A percentile compares a stretch with the other conserved stretches of the same genome.
Conservation (phyloP, 1,284 basidiomycete species). For the Ceratobasidium sp. region DNA sequence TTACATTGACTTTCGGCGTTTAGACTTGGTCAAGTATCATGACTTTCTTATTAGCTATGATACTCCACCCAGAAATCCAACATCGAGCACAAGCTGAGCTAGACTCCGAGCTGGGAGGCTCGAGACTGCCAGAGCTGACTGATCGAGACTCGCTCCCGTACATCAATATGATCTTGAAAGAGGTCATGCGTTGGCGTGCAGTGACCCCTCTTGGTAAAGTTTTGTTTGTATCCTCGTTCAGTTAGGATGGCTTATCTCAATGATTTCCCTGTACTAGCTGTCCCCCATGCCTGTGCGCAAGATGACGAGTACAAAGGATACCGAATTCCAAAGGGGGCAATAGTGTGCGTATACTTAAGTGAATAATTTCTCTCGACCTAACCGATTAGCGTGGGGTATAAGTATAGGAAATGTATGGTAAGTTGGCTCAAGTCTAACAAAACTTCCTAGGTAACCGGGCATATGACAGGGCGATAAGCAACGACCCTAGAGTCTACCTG, state of each 20-base stretch:
- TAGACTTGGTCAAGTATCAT: constrained; percentile 10
- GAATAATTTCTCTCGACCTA: not conserved
- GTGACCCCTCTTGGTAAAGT: constrained; percentile 27
- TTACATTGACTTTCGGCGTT: not conserved
- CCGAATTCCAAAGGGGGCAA: constrained; percentile 54
- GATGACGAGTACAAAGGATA: constrained; percentile 56
- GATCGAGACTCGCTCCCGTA: constrained; percentile 39
- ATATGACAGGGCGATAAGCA: constrained; percentile 7
- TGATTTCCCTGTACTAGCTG: constrained; percentile 46
- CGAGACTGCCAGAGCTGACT: constrained; percentile 10
- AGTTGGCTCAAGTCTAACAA: not conserved
- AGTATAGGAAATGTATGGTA: constrained; percentile 17
- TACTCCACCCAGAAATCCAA: constrained; percentile 42
- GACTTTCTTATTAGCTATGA: constrained; percentile 31
- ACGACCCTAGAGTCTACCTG: not conserved
- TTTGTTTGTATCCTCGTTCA: not conserved
- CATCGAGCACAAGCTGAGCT: constrained; percentile 24
- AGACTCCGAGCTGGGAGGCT: constrained; percentile 17
- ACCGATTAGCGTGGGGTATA: not conserved
- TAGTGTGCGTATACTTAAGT: constrained; percentile 4
- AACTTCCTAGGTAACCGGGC: too few species aligned
- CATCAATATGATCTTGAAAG: constrained; percentile 33
- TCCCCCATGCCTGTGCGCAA: constrained; percentile 53
- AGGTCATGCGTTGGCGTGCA: constrained; percentile 38
- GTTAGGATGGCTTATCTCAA: too few species aligned